Evolutionary conservation across 208 protist species (phyloP).

Genomic region (Trichomonas vaginalis): DNA sequence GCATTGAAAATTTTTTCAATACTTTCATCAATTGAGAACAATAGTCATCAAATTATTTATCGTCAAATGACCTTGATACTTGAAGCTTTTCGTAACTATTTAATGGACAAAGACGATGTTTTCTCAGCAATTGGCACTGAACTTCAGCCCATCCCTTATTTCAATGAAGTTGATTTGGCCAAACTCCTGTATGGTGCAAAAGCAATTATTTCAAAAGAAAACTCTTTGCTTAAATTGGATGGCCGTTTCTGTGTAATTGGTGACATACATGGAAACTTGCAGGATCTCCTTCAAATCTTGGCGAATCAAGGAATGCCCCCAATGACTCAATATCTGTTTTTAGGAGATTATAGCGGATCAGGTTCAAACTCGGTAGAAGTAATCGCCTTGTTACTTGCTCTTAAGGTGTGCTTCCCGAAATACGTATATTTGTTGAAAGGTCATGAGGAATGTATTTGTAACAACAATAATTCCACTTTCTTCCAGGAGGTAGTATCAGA

Average conservation of each 20-base stretch:
- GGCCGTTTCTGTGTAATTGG: background rate
- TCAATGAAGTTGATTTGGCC: background rate
- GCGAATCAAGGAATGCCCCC: background rate
- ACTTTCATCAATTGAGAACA: no score
- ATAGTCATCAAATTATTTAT: no score
- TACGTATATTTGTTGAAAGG: background rate
- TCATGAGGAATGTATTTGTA: background rate
- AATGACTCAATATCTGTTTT: background rate
- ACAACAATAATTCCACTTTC: background rate
- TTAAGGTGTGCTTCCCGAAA: background rate
- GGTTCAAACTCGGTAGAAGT: background rate
- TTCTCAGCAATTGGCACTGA: background rate
- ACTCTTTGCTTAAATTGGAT: background rate
- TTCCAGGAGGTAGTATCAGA: constrained; percentile 27
- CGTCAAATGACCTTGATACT: background rate
- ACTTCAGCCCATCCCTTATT: background rate
- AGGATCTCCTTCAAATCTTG: background rate
- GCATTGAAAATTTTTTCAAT: no score
- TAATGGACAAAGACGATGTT: background rate
- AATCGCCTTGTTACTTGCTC: background rate
- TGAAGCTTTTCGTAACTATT: background rate
- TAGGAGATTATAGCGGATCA: background rate
- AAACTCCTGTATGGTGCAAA: background rate
- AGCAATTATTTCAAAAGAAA: background rate
- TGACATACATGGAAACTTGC: background rate